Evolutionary conservation across 768 basidiomycete species (phyloP).

Genomic region (Strobilomyces echinocephalus): DNA sequence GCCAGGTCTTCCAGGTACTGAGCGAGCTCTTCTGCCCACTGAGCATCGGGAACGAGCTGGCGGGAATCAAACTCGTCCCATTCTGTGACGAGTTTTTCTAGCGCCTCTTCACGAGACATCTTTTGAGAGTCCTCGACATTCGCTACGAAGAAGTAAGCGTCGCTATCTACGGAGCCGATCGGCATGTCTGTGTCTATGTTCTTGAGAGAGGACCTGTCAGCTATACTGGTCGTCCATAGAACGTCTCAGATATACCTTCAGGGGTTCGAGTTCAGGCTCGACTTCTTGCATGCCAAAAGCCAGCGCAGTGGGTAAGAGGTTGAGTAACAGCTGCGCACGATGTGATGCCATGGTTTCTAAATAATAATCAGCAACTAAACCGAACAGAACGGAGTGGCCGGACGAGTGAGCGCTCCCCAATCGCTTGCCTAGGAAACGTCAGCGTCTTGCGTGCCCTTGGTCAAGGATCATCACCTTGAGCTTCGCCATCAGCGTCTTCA

Average conservation of each 20-base stretch:
- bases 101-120: constrained; percentile 8
- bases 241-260: constrained; percentile 39
- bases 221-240: neutral
- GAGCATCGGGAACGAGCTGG: constrained; percentile 33
- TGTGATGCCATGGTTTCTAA: constrained; percentile 45
- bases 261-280: constrained; percentile 40
- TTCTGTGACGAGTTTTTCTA: constrained; percentile 15
- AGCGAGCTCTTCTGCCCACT: constrained; percentile 40
- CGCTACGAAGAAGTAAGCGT: constrained; percentile 33
- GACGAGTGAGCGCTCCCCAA: constrained; percentile 59
- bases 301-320: constrained; percentile 44
- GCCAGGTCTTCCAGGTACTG: constrained; percentile 39
- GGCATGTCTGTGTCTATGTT: constrained; percentile 50
- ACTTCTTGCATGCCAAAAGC: constrained; percentile 44
- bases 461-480: constrained; percentile 43
- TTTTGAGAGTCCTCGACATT: constrained; percentile 10
- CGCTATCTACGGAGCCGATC: constrained; percentile 36
- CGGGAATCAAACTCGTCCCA: constrained; percentile 35
- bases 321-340: constrained; percentile 38
- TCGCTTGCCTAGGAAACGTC: constrained; percentile 45
- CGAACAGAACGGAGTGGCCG: constrained; percentile 9
- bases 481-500: constrained; percentile 65
- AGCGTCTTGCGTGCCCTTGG: neutral
- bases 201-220: constrained; percentile 24
- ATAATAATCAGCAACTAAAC: neutral